Conservation (phyloP, 345 rosid species). For the Syzygium oleosum region DNA sequence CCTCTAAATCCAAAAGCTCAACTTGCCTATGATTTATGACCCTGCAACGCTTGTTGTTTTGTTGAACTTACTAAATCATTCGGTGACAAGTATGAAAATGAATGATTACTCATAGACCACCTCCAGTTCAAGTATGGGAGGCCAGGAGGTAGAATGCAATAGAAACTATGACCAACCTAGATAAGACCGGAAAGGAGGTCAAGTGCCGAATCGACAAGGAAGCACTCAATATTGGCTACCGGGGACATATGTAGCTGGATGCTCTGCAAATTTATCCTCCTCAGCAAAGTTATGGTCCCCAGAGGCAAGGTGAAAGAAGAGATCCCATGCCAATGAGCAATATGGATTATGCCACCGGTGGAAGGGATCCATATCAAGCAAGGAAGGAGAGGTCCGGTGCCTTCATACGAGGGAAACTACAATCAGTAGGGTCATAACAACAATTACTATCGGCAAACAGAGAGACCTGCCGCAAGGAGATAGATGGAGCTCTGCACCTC, state of each 20-base stretch:
- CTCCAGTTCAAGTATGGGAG: too few relatives aligned
- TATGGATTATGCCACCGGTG: too few relatives aligned
- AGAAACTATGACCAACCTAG: too few relatives aligned
- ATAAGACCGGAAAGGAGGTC: slow-evolving; percentile 19
- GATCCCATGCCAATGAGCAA: slow-evolving; percentile 20
- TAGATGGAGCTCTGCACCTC: not conserved
- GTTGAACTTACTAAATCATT: too few relatives aligned
- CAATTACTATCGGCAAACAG: slow-evolving; percentile 16
- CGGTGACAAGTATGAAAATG: too few relatives aligned
- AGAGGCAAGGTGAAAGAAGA: slow-evolving; percentile 24
- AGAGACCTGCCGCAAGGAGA: slow-evolving; percentile 31
- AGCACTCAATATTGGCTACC: slow-evolving; percentile 11
- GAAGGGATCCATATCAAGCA: too few relatives aligned
- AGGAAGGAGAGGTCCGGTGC: too few relatives aligned
- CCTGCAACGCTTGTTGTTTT: too few relatives aligned
- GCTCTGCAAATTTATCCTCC: slow-evolving; percentile 32
- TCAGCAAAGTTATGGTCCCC: slow-evolving; percentile 15
- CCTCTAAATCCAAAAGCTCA: not conserved
- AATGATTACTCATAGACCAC: too few relatives aligned
- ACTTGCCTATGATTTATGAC: not conserved
- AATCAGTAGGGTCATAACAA: slow-evolving; percentile 32
- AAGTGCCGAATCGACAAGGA: slow-evolving; percentile 22
- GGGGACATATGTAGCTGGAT: slow-evolving; percentile 14
- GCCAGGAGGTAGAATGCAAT: too few relatives aligned
- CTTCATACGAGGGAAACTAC: slow-evolving; percentile 17